Evolutionary conservation across 306 rosid genomes (phyloP).

Genomic region (Lablab purpureus): DNA sequence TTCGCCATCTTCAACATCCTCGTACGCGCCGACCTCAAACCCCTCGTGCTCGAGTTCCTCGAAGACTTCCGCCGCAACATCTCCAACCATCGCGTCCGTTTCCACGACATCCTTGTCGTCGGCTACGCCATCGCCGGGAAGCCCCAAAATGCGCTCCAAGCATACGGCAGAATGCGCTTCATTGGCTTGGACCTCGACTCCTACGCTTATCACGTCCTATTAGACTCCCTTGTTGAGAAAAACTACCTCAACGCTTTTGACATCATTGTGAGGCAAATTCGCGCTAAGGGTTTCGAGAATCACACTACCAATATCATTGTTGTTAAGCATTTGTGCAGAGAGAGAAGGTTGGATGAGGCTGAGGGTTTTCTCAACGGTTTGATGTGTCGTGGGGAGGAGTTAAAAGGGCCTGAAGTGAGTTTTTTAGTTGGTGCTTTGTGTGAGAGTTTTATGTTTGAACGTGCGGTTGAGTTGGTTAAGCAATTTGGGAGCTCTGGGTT

Average conservation of each 20-base stretch:
- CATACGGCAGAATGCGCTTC: constrained; percentile 81
- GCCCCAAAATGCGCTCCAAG: constrained; percentile 67
- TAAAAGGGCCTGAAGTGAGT: constrained; percentile 52
- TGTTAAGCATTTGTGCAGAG: constrained; percentile 65
- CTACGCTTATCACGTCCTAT: constrained; percentile 63
- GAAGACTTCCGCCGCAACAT: constrained; percentile 32
- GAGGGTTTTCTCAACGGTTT: constrained; percentile 54
- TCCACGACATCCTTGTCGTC: constrained; percentile 67
- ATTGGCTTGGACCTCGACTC: constrained; percentile 68
- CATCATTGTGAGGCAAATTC: constrained; percentile 61
- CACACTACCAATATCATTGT: constrained; percentile 51
- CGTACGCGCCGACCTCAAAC: constrained; percentile 54
- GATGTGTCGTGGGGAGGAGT: constrained; percentile 46
- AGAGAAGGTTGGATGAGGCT: constrained; percentile 63
- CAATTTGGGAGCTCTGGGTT: constrained; percentile 52
- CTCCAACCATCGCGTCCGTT: constrained; percentile 42
- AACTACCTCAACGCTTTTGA: constrained; percentile 57
- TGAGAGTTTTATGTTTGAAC: constrained; percentile 53
- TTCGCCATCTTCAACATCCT: constrained; percentile 69
- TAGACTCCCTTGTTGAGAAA: constrained; percentile 68
- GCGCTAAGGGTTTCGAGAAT: constrained; percentile 56
- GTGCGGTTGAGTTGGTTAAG: constrained; percentile 60
- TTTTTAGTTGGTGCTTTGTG: constrained; percentile 65
- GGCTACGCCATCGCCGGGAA: constrained; percentile 84
- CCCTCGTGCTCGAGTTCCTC: constrained; percentile 66